Conservation (phyloP, 352 stramenopile species). For the Peronospora farinosa region DNA sequence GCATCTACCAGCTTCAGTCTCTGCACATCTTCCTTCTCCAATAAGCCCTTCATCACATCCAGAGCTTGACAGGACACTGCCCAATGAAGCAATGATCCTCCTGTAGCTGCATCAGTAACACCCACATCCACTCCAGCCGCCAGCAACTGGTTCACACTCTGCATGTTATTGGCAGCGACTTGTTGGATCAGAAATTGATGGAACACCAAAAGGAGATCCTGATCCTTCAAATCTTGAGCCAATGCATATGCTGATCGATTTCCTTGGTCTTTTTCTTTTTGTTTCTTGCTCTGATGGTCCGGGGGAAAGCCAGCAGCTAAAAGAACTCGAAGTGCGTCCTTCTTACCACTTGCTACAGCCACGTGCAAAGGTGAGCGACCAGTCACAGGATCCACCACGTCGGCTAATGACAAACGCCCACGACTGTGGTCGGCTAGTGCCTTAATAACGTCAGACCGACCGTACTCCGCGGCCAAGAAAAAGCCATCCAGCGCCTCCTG, state of each 20-base stretch:
- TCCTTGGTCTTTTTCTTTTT: background rate
- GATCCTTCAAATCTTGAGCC: conserved; percentile 46
- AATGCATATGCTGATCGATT: conserved; percentile 60
- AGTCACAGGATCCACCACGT: conserved; percentile 54
- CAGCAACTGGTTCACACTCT: conserved; percentile 56
- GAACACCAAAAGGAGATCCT: conserved; percentile 72
- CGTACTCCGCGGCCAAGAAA: conserved; percentile 78
- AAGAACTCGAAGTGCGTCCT: conserved; percentile 71
- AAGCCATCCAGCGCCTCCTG: conserved; percentile 72
- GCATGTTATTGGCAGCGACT: conserved; percentile 56
- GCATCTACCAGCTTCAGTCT: conserved; percentile 38
- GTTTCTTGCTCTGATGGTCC: conserved; percentile 35
- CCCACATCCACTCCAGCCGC: conserved; percentile 43
- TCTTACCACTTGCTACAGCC: conserved; percentile 63
- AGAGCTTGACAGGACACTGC: conserved; percentile 64
- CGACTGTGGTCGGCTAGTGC: conserved; percentile 65
- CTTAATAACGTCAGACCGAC: conserved; percentile 80
- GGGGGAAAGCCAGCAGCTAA: conserved; percentile 71
- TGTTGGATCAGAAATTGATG: conserved; percentile 85
- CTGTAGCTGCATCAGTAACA: conserved; percentile 46
- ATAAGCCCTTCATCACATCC: conserved; percentile 42
- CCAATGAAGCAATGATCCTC: conserved; percentile 75
- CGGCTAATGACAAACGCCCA: conserved; percentile 39
- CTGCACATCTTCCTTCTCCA: conserved; percentile 36
- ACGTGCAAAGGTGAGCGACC: conserved; percentile 73